Conservation (phyloP, 306 rosid genomes). For the Senna siamea region DNA sequence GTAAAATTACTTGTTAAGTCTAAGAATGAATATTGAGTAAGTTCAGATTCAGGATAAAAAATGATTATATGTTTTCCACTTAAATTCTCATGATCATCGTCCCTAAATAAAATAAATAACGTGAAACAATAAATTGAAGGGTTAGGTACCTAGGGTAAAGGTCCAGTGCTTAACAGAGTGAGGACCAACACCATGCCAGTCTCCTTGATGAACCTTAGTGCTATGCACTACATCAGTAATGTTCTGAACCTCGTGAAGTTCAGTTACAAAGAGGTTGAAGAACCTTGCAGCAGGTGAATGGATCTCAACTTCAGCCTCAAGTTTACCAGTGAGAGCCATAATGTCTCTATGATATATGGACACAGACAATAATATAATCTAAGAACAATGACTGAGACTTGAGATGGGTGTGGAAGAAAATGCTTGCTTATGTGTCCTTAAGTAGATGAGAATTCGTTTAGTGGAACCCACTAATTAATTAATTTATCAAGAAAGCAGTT, state of each 20-base stretch:
- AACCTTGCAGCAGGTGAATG: conserved; percentile 30
- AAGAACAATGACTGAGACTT: background rate
- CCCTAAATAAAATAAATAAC: too few species aligned
- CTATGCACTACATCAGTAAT: conserved; percentile 24
- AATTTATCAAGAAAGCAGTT: too few species aligned
- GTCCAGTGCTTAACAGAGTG: conserved; percentile 45
- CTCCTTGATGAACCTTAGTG: conserved; percentile 51
- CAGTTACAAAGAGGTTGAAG: conserved; percentile 23
- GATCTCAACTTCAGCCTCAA: conserved; percentile 32
- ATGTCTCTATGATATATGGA: conserved; percentile 21
- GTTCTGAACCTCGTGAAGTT: conserved; percentile 36
- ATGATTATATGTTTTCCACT: too few species aligned
- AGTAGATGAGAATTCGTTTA: background rate
- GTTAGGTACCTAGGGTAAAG: conserved; percentile 33
- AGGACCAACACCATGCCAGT: conserved; percentile 46
- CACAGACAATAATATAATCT: background rate
- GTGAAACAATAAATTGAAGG: too few species aligned
- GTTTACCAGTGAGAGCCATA: conserved; percentile 33
- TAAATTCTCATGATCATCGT: too few species aligned
- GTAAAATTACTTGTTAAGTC: too few species aligned
- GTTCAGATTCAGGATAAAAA: too few species aligned
- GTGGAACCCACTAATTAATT: too few species aligned
- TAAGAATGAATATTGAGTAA: too few species aligned
- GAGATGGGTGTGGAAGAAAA: background rate
- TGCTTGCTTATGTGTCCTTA: background rate